These are phyloP conservation scores for Boletus subluridellus DNA, from an alignment of 1,284 basidiomycete species.

Conservation along the genomic window DNA sequence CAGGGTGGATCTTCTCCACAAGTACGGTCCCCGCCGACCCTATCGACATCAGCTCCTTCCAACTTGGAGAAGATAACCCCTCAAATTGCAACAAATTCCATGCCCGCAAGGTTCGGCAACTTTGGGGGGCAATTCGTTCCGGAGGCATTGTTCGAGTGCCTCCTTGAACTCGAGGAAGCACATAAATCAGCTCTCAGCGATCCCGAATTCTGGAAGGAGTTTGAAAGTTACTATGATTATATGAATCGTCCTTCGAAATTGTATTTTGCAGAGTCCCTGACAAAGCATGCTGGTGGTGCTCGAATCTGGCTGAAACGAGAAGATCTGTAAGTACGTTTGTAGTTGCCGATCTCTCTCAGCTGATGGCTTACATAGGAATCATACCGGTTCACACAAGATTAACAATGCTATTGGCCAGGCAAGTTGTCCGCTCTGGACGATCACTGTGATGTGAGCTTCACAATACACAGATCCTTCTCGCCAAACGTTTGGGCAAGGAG, in stretches of 20 bases:
- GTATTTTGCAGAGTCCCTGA: conserved; percentile 55
- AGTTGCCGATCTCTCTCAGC: neutral
- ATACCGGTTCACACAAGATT: conserved; percentile 97
- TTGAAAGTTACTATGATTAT: conserved; percentile 84
- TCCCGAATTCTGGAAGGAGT: conserved; percentile 92
- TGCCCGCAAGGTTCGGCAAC: conserved; percentile 87
- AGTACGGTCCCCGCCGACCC: conserved; percentile 31
- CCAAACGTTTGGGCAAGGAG: conserved; percentile 89
- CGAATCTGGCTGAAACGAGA: conserved; percentile 99
- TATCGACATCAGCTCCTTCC: conserved; percentile 45
- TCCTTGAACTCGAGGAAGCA: conserved; percentile 87
- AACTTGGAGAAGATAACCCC: conserved; percentile 2
- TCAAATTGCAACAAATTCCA: conserved; percentile 27
- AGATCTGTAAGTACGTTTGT: conserved; percentile 64
- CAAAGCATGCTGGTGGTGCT: conserved; percentile 55
- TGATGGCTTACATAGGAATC: conserved; percentile 57
- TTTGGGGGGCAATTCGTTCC: conserved; percentile 98
- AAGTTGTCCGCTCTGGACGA: conserved; percentile 11
- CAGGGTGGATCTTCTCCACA: conserved; percentile 51
- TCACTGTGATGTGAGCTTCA: neutral
- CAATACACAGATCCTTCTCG: conserved; percentile 74
- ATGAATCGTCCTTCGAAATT: conserved; percentile 38
- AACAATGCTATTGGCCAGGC: conserved; percentile 93
- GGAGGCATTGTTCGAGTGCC: conserved; percentile 88
- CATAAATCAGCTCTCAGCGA: conserved; percentile 86